These are phyloP conservation scores for Vigna mungo DNA, from an alignment of 306 rosid species.

Conservation along the genomic window DNA sequence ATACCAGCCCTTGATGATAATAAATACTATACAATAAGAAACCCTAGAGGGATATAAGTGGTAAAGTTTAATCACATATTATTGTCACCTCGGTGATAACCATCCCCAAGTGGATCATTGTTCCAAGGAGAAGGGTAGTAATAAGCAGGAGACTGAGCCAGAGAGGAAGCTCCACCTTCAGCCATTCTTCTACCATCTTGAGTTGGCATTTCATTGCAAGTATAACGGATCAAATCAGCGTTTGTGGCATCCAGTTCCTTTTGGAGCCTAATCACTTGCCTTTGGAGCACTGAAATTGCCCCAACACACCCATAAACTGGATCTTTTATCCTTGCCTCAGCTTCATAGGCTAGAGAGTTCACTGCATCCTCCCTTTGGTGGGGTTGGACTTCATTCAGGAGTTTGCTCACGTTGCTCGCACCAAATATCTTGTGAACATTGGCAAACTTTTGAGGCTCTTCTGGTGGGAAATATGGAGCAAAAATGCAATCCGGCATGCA, in stretches of 20 bases:
- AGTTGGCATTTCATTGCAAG: constrained; percentile 55
- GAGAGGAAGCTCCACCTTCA: constrained; percentile 49
- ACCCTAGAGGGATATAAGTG: constrained; percentile 36
- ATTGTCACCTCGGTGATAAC: constrained; percentile 49
- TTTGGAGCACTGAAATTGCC: constrained; percentile 83
- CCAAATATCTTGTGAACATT: constrained; percentile 85
- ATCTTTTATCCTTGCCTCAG: constrained; percentile 83
- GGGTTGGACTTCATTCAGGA: constrained; percentile 78
- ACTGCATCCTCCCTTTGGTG: constrained; percentile 94
- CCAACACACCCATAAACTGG: constrained; percentile 94
- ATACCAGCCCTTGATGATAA: constrained; percentile 20
- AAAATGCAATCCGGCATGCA: constrained; percentile 57
- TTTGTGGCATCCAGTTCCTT: constrained; percentile 89
- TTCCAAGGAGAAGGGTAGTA: constrained; percentile 59
- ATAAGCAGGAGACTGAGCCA: constrained; percentile 50
- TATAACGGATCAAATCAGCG: constrained; percentile 72
- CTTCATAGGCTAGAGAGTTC: constrained; percentile 91
- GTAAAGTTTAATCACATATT: constrained; percentile 38
- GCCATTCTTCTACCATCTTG: constrained; percentile 41
- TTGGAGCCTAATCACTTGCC: constrained; percentile 84
- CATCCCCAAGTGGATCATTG: constrained; percentile 53
- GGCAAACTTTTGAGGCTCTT: constrained; percentile 50
- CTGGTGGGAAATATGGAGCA: constrained; percentile 51
- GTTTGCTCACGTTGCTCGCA: constrained; percentile 90
- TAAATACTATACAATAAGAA: constrained; percentile 38